Evolutionary conservation across 139 green algal genomes (phyloP), one percentile per base, ranked within the genome.

Genomic region (Picochlorum sp.): DNA sequence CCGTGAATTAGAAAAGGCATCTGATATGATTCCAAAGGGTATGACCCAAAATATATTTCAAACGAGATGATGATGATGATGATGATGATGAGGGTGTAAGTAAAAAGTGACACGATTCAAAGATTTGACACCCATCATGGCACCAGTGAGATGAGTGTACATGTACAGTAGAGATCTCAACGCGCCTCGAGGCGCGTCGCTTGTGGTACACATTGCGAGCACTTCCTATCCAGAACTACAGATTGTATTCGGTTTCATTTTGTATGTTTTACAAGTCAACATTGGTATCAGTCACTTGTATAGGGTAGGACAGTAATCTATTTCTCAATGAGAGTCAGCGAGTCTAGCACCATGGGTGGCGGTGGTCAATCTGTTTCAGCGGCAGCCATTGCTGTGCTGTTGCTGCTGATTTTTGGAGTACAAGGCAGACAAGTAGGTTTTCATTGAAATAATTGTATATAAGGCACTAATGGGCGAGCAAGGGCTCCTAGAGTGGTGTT

Each of bases 11-110:
- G 78, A 88, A 44, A 58, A 47, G 1, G 83, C 76, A 5, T 84
- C 81, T 16, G 71, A 73, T 1, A 52, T 44, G 1, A 58, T 77
- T 10, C 72, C 68, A 23, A 68, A 70, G 18, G 57, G 68, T 14
- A 94, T 93, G 86, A 55, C 91, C 15, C 88, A 95, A 56, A 96
- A 96, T 76, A 90, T 96, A 30, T 96, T 96, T 68, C 83, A 91
- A 68, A 96, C 89, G 1, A 74, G 68, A 15, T 86, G 38, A 85
- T 31, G 6, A 15, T 52, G 15, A 26, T 86, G 38, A 85, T 31
- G n/a, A n/a, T n/a, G 18, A 52, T 15, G 6, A 15, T 52, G 15
- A 26, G 2, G 24, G 24, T 26, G 24, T 26, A 26, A 26, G 2
- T 26, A 26, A 26, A 26, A 26, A 3, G 24, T 26, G 2, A 26